These are phyloP conservation scores for Trichosporon faecale DNA, from an alignment of 1,284 basidiomycete species.

Conservation along the genomic window DNA sequence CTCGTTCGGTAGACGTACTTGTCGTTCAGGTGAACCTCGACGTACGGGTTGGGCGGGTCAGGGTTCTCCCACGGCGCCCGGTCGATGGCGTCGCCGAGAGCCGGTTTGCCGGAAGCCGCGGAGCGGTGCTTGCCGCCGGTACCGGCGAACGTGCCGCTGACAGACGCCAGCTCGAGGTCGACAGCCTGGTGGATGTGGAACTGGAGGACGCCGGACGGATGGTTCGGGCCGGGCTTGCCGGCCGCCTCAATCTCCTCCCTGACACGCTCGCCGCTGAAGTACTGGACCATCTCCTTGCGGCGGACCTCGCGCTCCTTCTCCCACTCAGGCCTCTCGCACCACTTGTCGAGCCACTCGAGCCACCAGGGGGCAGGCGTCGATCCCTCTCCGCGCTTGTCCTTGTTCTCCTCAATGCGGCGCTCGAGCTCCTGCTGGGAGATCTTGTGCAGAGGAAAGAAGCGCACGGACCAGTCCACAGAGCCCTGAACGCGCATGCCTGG, in stretches of 20 bases:
- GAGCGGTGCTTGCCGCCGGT: slow-evolving; percentile 27
- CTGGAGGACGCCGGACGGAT: slow-evolving; percentile 44
- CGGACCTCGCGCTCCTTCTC: slow-evolving; percentile 39
- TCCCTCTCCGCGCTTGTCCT: slow-evolving; percentile 15
- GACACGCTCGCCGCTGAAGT: slow-evolving; percentile 48
- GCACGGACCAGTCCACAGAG: slow-evolving; percentile 43
- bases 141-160: slow-evolving; percentile 42
- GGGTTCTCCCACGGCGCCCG: slow-evolving; percentile 44
- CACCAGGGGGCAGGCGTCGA: slow-evolving; percentile 34
- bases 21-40: slow-evolving; percentile 55
- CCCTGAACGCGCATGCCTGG: slow-evolving; percentile 44
- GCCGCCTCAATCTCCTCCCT: slow-evolving; percentile 50
- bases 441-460: slow-evolving; percentile 49
- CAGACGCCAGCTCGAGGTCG: slow-evolving; percentile 46
- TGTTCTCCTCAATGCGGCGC: slow-evolving; percentile 19
- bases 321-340: slow-evolving; percentile 40
- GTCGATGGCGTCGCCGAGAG: slow-evolving; percentile 43
- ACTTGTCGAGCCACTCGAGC: slow-evolving; percentile 34
- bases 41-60: slow-evolving; percentile 51
- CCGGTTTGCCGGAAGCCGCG: slow-evolving; percentile 44
- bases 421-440: slow-evolving; percentile 38
- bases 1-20: slow-evolving; percentile 52
- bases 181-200: slow-evolving; percentile 51
- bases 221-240: slow-evolving; percentile 36
- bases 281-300: slow-evolving; percentile 44